phyloP scores from a whole-genome alignment of 257 asterid species.

The Ballota nigra region DNA sequence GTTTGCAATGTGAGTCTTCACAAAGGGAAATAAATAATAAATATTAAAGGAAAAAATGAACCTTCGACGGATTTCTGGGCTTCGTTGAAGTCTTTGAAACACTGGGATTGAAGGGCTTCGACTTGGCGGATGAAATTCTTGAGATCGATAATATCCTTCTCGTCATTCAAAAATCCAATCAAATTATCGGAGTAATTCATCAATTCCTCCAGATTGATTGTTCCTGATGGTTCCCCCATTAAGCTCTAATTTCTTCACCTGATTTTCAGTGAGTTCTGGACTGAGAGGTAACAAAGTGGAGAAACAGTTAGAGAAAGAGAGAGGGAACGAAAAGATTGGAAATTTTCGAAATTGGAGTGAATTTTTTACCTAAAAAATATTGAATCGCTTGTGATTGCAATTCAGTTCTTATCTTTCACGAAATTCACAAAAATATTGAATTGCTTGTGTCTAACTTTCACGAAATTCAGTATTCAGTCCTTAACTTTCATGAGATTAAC shows the following conservation, averaged over 20 bases:
- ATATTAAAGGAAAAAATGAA: no score
- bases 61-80: constrained; percentile 55
- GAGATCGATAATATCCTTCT: constrained; percentile 41
- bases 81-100: constrained; percentile 38
- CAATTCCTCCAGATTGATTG: constrained; percentile 49
- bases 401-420: neutral
- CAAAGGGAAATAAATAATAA: no score
- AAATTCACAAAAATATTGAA: no score
- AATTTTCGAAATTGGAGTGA: neutral
- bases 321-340: neutral
- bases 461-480: neutral
- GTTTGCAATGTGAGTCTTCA: no score
- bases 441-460: no score
- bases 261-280: neutral
- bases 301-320: no score
- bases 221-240: constrained; percentile 37
- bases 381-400: neutral
- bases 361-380: neutral
- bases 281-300: neutral
- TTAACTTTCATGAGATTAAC: no score
- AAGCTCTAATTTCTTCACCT: neutral
- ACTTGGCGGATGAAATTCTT: constrained; percentile 49
- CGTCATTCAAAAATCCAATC: constrained; percentile 45
- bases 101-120: constrained; percentile 48
- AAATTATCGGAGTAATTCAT: constrained; percentile 48